A percentile compares a stretch with the other conserved stretches of the same genome.
phyloP scores from a whole-genome alignment of 768 basidiomycete species.

The Termitomyces eurrhizus region DNA sequence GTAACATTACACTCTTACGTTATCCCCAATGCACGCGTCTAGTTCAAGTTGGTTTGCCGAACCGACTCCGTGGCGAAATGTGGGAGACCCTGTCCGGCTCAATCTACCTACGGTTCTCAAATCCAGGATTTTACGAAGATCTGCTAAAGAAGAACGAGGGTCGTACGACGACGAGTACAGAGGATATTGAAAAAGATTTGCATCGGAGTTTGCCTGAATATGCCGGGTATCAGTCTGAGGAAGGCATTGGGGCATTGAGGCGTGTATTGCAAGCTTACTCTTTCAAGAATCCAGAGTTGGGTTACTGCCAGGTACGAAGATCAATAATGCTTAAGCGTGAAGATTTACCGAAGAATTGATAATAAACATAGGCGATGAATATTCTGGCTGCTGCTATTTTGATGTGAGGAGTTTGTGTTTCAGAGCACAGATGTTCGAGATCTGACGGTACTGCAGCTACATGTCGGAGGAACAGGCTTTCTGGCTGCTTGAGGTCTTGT shows the following conservation, averaged over 20 bases:
- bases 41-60: slow-evolving; percentile 95
- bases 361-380: slow-evolving; percentile 78
- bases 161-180: slow-evolving; percentile 81
- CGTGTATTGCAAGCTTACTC: slow-evolving; percentile 94
- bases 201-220: slow-evolving; percentile 97
- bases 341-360: slow-evolving; percentile 3
- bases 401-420: slow-evolving; percentile 56
- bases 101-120: slow-evolving; percentile 81
- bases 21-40: slow-evolving; percentile 98
- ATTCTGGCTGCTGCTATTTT: slow-evolving; percentile 94
- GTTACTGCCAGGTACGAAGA: slow-evolving; percentile 81
- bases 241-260: slow-evolving; percentile 80
- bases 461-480: slow-evolving; percentile 99
- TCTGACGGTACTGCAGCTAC: slow-evolving; percentile 53
- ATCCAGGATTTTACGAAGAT: slow-evolving; percentile 77
- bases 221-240: slow-evolving; percentile 88
- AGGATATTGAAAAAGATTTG: slow-evolving; percentile 98
- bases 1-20: slow-evolving; percentile 90
- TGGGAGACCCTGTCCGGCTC: slow-evolving; percentile 98
- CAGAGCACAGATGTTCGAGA: background rate
- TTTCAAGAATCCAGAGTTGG: slow-evolving; percentile 89
- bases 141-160: slow-evolving; percentile 77
- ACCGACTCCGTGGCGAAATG: slow-evolving; percentile 91
- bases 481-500: slow-evolving; percentile 93
- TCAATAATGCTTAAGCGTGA: background rate